phyloP scores from a whole-genome alignment of 257 asterid species.

The Solanum pinnatisectum region DNA sequence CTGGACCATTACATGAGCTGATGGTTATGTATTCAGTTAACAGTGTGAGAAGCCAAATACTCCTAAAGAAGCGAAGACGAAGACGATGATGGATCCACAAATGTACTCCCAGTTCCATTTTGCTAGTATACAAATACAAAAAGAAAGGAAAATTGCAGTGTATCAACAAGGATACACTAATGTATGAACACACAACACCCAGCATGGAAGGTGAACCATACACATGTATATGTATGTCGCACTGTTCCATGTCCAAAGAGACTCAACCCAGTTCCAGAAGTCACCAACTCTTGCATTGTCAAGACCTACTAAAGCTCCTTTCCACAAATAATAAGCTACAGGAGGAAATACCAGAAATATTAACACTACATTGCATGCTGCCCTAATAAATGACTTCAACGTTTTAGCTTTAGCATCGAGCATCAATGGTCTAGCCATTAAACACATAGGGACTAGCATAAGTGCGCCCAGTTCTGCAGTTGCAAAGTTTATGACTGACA shows the following conservation, averaged over 20 bases:
- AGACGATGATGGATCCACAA: background rate
- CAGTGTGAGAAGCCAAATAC: background rate
- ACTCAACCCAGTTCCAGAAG: constrained; percentile 80
- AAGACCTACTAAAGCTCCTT: constrained; percentile 48
- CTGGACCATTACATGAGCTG: background rate
- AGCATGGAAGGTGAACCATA: constrained; percentile 88
- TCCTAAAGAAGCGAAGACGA: background rate
- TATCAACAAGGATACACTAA: constrained; percentile 36
- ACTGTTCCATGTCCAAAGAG: constrained; percentile 91
- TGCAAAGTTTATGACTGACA: constrained; percentile 92
- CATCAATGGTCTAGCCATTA: constrained; percentile 55
- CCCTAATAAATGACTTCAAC: constrained; percentile 22
- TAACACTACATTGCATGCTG: constrained; percentile 33
- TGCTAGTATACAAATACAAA: constrained; percentile 14
- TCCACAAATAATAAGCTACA: constrained; percentile 28
- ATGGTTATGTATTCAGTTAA: background rate
- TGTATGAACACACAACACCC: constrained; percentile 68
- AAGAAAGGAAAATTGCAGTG: background rate
- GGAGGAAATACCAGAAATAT: constrained; percentile 55
- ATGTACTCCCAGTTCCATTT: background rate
- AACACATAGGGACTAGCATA: constrained; percentile 77
- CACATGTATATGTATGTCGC: constrained; percentile 75
- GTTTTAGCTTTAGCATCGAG: constrained; percentile 14
- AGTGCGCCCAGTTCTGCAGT: constrained; percentile 88
- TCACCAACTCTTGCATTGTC: constrained; percentile 43